phyloP scores from a whole-genome alignment of 106 monocot species.

The Dendrobium chrysotoxum region DNA sequence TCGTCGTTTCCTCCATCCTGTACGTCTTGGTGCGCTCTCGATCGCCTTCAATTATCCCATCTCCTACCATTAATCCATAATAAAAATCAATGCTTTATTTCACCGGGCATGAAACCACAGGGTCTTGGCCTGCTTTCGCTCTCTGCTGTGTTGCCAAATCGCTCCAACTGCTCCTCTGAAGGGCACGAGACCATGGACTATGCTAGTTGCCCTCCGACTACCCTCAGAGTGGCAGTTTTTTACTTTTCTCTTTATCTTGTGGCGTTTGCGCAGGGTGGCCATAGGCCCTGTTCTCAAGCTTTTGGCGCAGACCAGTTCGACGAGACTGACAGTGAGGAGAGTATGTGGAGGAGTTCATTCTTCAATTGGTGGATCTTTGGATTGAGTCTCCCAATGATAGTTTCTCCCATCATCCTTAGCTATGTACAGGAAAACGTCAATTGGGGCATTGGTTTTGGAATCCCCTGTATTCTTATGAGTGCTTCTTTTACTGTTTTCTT shows the following conservation, averaged over 20 bases:
- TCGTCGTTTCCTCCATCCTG: slow-evolving; percentile 34
- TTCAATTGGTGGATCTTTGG: slow-evolving; percentile 71
- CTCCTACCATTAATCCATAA: not conserved
- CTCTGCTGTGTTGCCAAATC: slow-evolving; percentile 10
- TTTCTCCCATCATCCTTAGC: slow-evolving; percentile 3
- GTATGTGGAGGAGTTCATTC: slow-evolving; percentile 38
- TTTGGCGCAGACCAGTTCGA: too few species aligned
- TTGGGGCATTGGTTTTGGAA: slow-evolving; percentile 63
- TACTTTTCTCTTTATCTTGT: slow-evolving; percentile 39
- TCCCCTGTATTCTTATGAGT: slow-evolving; percentile 33
- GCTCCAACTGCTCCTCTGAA: not conserved
- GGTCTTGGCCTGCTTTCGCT: slow-evolving; percentile 30
- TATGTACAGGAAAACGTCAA: slow-evolving; percentile 50
- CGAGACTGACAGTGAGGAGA: slow-evolving; percentile 29
- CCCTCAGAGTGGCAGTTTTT: slow-evolving; percentile 22
- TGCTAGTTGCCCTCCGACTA: slow-evolving; percentile 2
- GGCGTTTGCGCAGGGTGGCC: slow-evolving; percentile 46
- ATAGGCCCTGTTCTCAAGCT: slow-evolving; percentile 49
- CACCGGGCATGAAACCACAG: slow-evolving; percentile 5
- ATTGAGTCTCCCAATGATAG: slow-evolving; percentile 1
- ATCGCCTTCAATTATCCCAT: not conserved
- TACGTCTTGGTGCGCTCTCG: slow-evolving; percentile 37
- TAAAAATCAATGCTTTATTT: not conserved
- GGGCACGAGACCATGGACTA: not conserved
- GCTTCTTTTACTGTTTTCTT: slow-evolving; percentile 30